Evolutionary conservation across 2,329 filamentous ascomycete genomes (phyloP), one percentile per base, ranked within the genome.

Genomic region (Fusarium praegraminearum): DNA sequence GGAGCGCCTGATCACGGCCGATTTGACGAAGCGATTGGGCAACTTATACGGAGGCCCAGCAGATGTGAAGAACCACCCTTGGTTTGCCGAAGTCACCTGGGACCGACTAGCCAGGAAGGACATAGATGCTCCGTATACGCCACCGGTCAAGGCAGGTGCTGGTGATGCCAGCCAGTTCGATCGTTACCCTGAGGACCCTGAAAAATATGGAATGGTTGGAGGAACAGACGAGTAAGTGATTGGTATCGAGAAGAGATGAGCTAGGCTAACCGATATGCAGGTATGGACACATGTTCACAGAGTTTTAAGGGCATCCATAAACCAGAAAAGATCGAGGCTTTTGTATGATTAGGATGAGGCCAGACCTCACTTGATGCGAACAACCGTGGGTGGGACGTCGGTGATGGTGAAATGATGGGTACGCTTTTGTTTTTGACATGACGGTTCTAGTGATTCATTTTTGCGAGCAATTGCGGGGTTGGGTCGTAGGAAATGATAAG

Each of bases 41-140:
- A 99, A 99, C 80, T 83, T 98, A 78, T 96, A 96, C 79, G 93
- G 92, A 16, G 96, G 96, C 33, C 90, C 93, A 41, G 89, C 92
- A 75, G 96, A 98, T 78, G 94, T 99, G 72, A 98, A 98, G 87
- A 92, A 90, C 73, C 96, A 99, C 77, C 87, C 92, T 2, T 99
- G 96, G 96, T 99, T 99, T 77, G 88, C 93, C 10, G 96, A 99
- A 82, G 96, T 99, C 53, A 98, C 96, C 4, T 99, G 96, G 96
- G 96, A 99, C 76, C 87, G 96, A 68, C 83, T 99, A 74, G 90
- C 92, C 38, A 92, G 94, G 79, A 98, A 98, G 82, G 96, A 99
- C 76, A 99, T 99, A 66, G 96, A 99, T 81, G 96, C 96, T 38
- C 96, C 96, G 7, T 99, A 99, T 78, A 96, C 97, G 57, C 96